Conservation (phyloP, 768 basidiomycete species). For the Pleurotus citrinopileatus region DNA sequence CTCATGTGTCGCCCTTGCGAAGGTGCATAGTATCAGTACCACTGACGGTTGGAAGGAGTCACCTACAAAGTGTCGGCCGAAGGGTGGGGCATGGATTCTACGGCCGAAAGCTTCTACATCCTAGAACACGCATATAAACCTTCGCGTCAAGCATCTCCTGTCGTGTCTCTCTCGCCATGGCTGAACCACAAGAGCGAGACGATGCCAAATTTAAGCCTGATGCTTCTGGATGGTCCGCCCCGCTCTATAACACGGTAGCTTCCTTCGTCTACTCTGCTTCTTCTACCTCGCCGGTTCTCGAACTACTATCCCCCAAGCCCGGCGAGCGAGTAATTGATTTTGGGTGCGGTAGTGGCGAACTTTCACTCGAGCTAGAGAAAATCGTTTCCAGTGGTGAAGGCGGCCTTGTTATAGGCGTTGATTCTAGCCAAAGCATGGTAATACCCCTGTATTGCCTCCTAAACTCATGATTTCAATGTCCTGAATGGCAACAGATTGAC, state of each 20-base stretch:
- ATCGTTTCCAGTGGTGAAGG: conserved; percentile 42
- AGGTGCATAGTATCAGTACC: too few species aligned
- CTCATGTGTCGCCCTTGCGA: too few species aligned
- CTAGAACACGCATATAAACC: neutral
- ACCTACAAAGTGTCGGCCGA: too few species aligned
- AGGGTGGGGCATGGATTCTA: too few species aligned
- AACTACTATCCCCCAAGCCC: conserved; percentile 55
- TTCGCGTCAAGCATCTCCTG: neutral
- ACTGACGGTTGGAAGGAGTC: too few species aligned
- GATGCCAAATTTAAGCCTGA: conserved; percentile 17
- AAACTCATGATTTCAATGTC: too few species aligned
- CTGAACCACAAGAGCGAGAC: neutral
- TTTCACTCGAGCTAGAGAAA: conserved; percentile 56
- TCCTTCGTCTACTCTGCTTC: conserved; percentile 62
- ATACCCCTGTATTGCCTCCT: conserved; percentile 14
- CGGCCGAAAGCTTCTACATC: neutral
- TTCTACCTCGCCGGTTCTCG: conserved; percentile 54
- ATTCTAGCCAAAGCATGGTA: conserved; percentile 74
- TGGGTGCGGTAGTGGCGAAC: conserved; percentile 83
- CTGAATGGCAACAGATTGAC: conserved; percentile 50
- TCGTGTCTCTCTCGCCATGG: neutral
- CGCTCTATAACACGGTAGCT: conserved; percentile 59
- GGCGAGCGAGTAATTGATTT: conserved; percentile 75
- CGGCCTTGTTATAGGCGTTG: conserved; percentile 66
- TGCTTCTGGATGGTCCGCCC: conserved; percentile 53